phyloP scores from a whole-genome alignment of 371 early-diverging fungal genomes.

The Encephalitozoon romaleae region DNA sequence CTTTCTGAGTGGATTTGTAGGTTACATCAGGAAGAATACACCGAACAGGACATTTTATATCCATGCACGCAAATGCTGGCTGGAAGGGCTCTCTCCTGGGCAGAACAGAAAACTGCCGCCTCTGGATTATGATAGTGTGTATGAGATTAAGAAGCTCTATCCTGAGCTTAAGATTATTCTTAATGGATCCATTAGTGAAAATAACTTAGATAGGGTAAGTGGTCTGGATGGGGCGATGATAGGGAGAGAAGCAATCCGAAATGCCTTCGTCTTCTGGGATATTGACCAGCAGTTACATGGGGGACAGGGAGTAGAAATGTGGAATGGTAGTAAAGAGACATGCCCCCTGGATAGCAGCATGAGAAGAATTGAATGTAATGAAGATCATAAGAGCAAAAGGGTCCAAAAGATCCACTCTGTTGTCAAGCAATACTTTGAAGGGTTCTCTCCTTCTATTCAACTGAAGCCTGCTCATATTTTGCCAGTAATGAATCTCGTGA shows the following conservation, averaged over 20 bases:
- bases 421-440: slow-evolving; percentile 2
- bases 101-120: slow-evolving; percentile 73
- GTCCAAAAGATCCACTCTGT: background rate
- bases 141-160: slow-evolving; percentile 64
- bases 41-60: slow-evolving; percentile 64
- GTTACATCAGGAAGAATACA: slow-evolving; percentile 61
- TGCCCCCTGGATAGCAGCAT: background rate
- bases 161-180: slow-evolving; percentile 66
- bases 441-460: background rate
- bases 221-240: slow-evolving; percentile 62
- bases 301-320: background rate
- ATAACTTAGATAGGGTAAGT: background rate
- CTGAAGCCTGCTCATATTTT: slow-evolving; percentile 14
- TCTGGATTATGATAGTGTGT: slow-evolving; percentile 68
- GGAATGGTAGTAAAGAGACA: background rate
- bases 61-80: slow-evolving; percentile 74
- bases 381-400: background rate
- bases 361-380: background rate
- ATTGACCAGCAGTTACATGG: background rate
- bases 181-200: slow-evolving; percentile 69
- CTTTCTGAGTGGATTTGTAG: slow-evolving; percentile 57
- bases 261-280: slow-evolving; percentile 52
- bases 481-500: slow-evolving; percentile 44
- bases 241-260: slow-evolving; percentile 57
- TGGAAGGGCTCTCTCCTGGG: slow-evolving; percentile 71